phyloP scores from a whole-genome alignment of 805 yeast genomes.

The Starmera dryadoides region DNA sequence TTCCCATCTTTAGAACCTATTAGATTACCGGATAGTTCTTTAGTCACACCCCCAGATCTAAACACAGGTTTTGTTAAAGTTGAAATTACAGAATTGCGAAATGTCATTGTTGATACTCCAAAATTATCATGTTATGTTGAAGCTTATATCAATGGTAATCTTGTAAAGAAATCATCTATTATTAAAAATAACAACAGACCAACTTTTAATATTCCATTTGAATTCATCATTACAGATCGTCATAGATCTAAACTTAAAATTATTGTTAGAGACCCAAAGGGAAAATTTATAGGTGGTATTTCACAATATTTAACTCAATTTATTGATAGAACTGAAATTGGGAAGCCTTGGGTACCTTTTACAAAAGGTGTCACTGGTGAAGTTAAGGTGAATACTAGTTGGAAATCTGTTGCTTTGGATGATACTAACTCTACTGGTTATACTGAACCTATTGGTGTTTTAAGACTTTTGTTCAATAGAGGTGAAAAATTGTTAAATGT shows the following conservation, averaged over 20 bases:
- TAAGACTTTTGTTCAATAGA: slow-evolving; percentile 61
- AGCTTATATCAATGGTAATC: slow-evolving; percentile 55
- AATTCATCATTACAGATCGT: slow-evolving; percentile 66
- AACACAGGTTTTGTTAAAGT: slow-evolving; percentile 87
- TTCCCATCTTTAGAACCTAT: slow-evolving; percentile 62
- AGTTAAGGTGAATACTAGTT: slow-evolving; percentile 56
- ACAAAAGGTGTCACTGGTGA: slow-evolving; percentile 59
- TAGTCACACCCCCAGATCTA: slow-evolving; percentile 81
- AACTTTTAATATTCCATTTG: slow-evolving; percentile 53
- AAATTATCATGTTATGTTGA: slow-evolving; percentile 65
- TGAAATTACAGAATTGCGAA: slow-evolving; percentile 59
- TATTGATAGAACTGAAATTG: slow-evolving; percentile 71
- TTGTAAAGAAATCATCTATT: slow-evolving; percentile 48
- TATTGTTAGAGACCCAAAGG: slow-evolving; percentile 55
- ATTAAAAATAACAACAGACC: slow-evolving; percentile 61
- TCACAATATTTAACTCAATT: slow-evolving; percentile 54
- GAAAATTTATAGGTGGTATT: slow-evolving; percentile 51
- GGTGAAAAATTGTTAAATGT: slow-evolving; percentile 76
- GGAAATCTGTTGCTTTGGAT: slow-evolving; percentile 80
- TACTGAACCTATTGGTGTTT: slow-evolving; percentile 91
- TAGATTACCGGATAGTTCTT: slow-evolving; percentile 70
- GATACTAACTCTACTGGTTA: slow-evolving; percentile 74
- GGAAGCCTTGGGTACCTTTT: slow-evolving; percentile 71
- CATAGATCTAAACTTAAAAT: slow-evolving; percentile 63
- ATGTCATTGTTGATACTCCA: slow-evolving; percentile 27